Conservation (phyloP, 306 rosid species). For the Dalbergia oliveri region DNA sequence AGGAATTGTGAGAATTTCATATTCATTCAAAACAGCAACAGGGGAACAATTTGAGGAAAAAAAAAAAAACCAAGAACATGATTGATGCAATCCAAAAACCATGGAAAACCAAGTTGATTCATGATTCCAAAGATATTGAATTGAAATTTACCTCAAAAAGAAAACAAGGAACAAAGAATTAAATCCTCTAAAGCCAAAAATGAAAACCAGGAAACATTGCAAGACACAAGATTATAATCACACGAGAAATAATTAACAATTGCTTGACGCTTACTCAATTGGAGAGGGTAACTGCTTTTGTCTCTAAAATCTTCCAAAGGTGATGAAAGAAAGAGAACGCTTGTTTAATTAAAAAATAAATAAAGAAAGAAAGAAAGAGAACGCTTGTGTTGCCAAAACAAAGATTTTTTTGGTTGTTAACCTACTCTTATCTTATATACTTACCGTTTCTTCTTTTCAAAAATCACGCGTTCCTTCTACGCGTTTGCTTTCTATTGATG, state of each 20-base stretch:
- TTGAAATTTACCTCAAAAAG: constrained; percentile 1
- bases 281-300: not conserved
- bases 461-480: too few relatives aligned
- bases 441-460: too few relatives aligned
- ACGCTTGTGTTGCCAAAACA: too few relatives aligned
- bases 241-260: not conserved
- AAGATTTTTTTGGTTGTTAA: too few relatives aligned
- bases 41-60: constrained; percentile 19
- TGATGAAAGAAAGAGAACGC: not conserved
- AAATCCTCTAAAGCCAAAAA: constrained; percentile 17
- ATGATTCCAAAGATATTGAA: not conserved
- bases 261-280: constrained; percentile 45
- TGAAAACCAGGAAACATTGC: not conserved
- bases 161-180: constrained; percentile 10
- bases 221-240: not conserved
- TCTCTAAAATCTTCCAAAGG: not conserved
- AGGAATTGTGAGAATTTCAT: not conserved
- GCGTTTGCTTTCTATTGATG: too few relatives aligned
- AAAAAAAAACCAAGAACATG: not conserved
- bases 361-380: not conserved
- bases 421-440: too few relatives aligned
- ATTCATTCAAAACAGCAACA: constrained; percentile 16
- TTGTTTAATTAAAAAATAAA: constrained; percentile 28
- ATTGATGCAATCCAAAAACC: constrained; percentile 15
- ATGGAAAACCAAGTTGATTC: not conserved